Conservation (phyloP, 2,329 filamentous ascomycete species). For the Paecilomyces sp. region DNA sequence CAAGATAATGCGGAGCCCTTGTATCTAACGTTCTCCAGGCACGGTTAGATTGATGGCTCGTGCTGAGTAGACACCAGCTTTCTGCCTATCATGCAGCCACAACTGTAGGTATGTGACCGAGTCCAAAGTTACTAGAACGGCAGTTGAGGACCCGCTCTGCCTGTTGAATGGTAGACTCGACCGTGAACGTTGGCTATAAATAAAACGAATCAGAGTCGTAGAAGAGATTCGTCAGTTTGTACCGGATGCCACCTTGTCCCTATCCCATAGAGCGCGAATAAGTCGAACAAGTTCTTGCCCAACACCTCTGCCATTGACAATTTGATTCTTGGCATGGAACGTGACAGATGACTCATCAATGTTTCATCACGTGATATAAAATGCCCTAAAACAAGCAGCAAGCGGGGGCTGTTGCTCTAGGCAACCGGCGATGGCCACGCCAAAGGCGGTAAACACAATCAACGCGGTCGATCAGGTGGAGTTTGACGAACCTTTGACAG, state of each 20-base stretch:
- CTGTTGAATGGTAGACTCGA: neutral
- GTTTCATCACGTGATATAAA: constrained; percentile 1
- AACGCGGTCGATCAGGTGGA: neutral
- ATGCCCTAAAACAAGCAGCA: neutral
- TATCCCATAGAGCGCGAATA: neutral
- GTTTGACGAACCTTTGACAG: constrained; percentile 1
- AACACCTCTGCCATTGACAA: neutral
- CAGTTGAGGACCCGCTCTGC: neutral
- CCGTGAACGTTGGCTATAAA: neutral
- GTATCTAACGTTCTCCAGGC: neutral
- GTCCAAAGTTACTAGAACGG: neutral
- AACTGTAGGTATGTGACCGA: neutral
- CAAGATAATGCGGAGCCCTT: neutral
- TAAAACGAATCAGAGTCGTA: neutral
- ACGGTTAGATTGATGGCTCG: neutral
- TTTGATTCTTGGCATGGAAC: neutral
- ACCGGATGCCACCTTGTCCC: neutral
- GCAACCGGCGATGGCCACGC: constrained; percentile 3
- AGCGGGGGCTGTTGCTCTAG: constrained; percentile 3
- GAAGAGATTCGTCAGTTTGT: neutral
- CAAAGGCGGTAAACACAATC: constrained; percentile 8
- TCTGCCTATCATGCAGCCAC: neutral
- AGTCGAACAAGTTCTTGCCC: neutral
- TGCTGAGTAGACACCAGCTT: neutral
- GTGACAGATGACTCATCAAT: neutral